phyloP scores from a whole-genome alignment of 352 stramenopile species.

The Blastocystis sp. region DNA sequence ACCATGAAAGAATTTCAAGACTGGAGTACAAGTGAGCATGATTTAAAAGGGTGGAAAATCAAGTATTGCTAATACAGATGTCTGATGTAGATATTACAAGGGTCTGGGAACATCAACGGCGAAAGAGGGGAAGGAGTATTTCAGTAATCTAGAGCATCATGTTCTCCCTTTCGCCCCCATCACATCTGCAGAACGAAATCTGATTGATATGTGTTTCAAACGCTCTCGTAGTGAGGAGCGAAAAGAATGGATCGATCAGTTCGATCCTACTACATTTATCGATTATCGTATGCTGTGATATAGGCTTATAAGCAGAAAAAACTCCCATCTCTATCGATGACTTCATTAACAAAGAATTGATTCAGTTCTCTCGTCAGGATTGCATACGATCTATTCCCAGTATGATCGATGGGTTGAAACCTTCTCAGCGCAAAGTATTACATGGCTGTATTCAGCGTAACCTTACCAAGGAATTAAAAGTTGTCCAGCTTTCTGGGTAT shows the following conservation, averaged over 20 bases:
- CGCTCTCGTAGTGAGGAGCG: conserved; percentile 89
- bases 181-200: conserved; percentile 68
- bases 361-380: conserved; percentile 93
- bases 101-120: conserved; percentile 93
- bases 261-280: conserved; percentile 77
- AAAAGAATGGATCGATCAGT: conserved; percentile 87
- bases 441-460: conserved; percentile 69
- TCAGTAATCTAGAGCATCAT: conserved; percentile 84
- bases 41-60: conserved; percentile 83
- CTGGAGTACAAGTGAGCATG: conserved; percentile 79
- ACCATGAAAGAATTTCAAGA: conserved; percentile 90
- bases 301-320: conserved; percentile 66
- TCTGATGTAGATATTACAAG: conserved; percentile 85
- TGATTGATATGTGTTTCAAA: conserved; percentile 93
- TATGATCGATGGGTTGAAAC: conserved; percentile 93
- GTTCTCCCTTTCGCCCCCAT: conserved; percentile 79
- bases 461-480: conserved; percentile 96
- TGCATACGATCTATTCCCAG: conserved; percentile 90
- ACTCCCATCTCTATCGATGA: conserved; percentile 85
- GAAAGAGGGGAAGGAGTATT: conserved; percentile 93
- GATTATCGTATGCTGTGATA: conserved; percentile 72
- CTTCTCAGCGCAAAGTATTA: conserved; percentile 82
- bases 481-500: conserved; percentile 96
- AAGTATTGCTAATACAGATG: conserved; percentile 70
- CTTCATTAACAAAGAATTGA: conserved; percentile 97